phyloP scores from a whole-genome alignment of 2,329 filamentous ascomycete genomes.

The Colletotrichum magnum region DNA sequence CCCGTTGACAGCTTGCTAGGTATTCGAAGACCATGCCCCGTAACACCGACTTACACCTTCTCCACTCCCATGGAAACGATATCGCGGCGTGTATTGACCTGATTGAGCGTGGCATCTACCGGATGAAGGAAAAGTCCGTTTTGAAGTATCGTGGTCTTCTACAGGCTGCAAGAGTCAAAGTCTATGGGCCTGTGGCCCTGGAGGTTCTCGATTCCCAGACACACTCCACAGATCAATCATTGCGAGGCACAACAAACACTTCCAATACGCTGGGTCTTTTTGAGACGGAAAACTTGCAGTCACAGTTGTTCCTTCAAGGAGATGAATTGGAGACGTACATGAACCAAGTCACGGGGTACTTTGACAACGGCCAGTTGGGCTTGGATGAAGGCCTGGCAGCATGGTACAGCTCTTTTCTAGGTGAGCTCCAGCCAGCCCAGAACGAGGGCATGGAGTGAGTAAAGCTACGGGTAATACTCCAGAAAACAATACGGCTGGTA shows the following conservation, averaged over 20 bases:
- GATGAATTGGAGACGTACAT: slow-evolving; percentile 40
- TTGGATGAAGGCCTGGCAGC: slow-evolving; percentile 40
- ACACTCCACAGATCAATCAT: background rate
- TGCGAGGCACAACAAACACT: slow-evolving; percentile 1
- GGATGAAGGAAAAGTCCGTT: slow-evolving; percentile 21
- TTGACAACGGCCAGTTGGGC: slow-evolving; percentile 32
- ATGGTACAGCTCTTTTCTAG: slow-evolving; percentile 40
- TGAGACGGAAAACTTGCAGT: slow-evolving; percentile 8
- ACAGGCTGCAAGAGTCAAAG: slow-evolving; percentile 38
- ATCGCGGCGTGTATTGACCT: slow-evolving; percentile 37
- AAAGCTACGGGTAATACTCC: background rate
- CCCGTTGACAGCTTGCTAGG: background rate
- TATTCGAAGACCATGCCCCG: slow-evolving; percentile 17
- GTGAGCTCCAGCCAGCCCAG: slow-evolving; percentile 30
- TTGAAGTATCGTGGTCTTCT: slow-evolving; percentile 35
- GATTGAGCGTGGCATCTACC: slow-evolving; percentile 27
- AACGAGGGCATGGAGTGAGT: background rate
- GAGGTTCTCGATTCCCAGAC: slow-evolving; percentile 4
- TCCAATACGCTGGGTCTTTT: slow-evolving; percentile 11
- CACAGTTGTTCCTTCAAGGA: slow-evolving; percentile 25
- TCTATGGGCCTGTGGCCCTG: slow-evolving; percentile 31
- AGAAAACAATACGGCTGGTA: background rate
- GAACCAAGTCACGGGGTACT: slow-evolving; percentile 40
- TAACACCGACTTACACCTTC: slow-evolving; percentile 5
- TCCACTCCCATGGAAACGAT: slow-evolving; percentile 36